Base-by-base conservation (phyloP, 495 filamentous ascomycete genomes). In the Talaromyces borbonicus region DNA sequence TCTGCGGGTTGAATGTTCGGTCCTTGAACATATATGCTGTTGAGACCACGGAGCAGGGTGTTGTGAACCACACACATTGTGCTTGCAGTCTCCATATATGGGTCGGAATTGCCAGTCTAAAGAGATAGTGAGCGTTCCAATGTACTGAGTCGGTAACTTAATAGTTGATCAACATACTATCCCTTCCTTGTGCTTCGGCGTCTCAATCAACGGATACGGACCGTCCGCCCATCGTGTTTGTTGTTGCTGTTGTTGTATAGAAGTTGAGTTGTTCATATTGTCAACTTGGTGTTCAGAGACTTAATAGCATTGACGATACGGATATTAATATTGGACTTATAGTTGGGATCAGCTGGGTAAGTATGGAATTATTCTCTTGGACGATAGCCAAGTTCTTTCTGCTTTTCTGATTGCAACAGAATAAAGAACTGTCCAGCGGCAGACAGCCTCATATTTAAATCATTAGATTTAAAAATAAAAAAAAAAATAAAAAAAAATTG, bases 11-110 rank as follows among this genome's bases (percentile, higher is more conserved):
- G 2, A 8, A 43, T 32, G 41, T 31, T 14, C 18, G 41, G 41
- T 22, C 41, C 41, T 31, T 43, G 41, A 18, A 43, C 9, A 11
- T 43, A 43, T 31, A 43, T 43, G 25, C 41, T 43, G 27, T 43
- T 43, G 15, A 43, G 41, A 18, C 41, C 41, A 5, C 41, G 41
- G 26, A 43, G 41, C 15, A 43, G 41, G 0, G 41, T 31, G 16
- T 43, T 43, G 41, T 43, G 41, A 0, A 43, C 41, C 16, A 43
- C 41, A 32, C 41, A 43, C 41, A 43, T 43, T 8, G 41, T 43
- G 16, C 41, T 43, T 18, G 41, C 41, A 32, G 41, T 43, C 26
- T 43, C 41, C 41, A 43, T 31, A n/a, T 43, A 43, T 7, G 41
- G 25, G 16, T 43, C 41, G 15, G 25, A 20, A 30, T 43, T 30